Evolutionary conservation across 225 moss, liverwort and hornwort species (phyloP).

Genomic region (Takakia lepidozioides): DNA sequence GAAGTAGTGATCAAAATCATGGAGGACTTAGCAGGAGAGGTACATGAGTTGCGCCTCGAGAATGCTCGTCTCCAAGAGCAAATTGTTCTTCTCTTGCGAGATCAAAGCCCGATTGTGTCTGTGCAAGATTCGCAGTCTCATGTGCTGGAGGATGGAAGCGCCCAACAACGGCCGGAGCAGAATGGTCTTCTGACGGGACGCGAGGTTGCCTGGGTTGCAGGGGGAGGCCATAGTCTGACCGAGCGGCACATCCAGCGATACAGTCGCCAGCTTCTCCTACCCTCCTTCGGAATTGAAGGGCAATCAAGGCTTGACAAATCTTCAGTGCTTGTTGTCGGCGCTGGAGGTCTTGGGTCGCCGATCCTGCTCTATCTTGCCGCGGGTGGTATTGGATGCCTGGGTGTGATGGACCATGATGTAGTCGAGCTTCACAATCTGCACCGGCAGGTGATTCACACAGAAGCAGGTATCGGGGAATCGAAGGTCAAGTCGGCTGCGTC

Average conservation of each 20-base stretch:
- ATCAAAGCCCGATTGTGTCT: background rate
- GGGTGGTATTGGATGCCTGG: conserved; percentile 73
- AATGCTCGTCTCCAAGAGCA: conserved; percentile 33
- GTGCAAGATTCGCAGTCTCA: too few relatives aligned
- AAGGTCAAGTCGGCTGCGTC: conserved; percentile 78
- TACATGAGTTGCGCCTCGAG: conserved; percentile 33
- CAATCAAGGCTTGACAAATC: conserved; percentile 65
- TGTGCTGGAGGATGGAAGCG: background rate
- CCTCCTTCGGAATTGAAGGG: conserved; percentile 70
- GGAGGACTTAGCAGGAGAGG: conserved; percentile 21
- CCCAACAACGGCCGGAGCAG: background rate
- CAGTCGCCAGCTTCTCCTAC: conserved; percentile 85
- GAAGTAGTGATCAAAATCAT: too few relatives aligned
- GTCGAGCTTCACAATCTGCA: conserved; percentile 94
- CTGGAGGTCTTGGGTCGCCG: conserved; percentile 85
- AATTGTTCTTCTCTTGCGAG: conserved; percentile 12
- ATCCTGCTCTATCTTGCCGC: conserved; percentile 79
- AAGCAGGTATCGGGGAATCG: conserved; percentile 54
- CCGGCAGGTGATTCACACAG: conserved; percentile 81
- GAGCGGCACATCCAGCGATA: conserved; percentile 67
- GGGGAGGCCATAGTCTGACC: conserved; percentile 47
- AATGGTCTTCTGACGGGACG: background rate
- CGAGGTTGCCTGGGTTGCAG: conserved; percentile 20
- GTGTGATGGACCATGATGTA: conserved; percentile 70
- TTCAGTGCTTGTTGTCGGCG: conserved; percentile 70